These are phyloP conservation scores for Fraxinus greggii DNA, from an alignment of 305 asterid genomes.

Conservation along the genomic window DNA sequence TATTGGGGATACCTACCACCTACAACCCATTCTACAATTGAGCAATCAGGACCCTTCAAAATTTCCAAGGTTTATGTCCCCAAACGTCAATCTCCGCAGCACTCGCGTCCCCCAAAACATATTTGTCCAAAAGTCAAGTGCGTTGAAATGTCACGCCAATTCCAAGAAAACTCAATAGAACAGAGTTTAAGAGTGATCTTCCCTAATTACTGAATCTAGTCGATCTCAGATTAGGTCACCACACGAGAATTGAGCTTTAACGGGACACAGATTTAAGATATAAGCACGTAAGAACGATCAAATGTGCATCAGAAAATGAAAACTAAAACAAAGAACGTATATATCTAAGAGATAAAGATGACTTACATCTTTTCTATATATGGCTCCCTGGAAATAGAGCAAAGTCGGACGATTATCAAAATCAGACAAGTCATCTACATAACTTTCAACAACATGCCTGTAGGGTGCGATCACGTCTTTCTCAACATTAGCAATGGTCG, in stretches of 20 bases:
- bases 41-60: neutral
- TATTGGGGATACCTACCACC: neutral
- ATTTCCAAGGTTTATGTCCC: neutral
- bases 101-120: neutral
- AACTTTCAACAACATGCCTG: slow-evolving; percentile 56
- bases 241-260: neutral
- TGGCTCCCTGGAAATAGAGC: slow-evolving; percentile 92
- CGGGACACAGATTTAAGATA: neutral
- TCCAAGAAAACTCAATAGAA: neutral
- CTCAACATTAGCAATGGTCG: slow-evolving; percentile 72
- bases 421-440: slow-evolving; percentile 52
- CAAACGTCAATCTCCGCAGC: neutral
- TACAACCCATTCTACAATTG: neutral
- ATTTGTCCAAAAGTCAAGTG: neutral
- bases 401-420: slow-evolving; percentile 65
- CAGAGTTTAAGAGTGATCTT: neutral
- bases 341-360: neutral
- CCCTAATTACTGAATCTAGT: neutral
- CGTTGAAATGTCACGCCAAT: neutral
- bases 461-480: slow-evolving; percentile 89
- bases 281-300: neutral
- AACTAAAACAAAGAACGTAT: neutral
- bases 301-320: neutral
- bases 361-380: slow-evolving; percentile 89
- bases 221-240: neutral